Percentiles rank a stretch among this genome's conserved stretches.
These are phyloP conservation scores for Hanseniaspora thailandica DNA, from an alignment of 805 yeast genomes.

Conservation along the genomic window DNA sequence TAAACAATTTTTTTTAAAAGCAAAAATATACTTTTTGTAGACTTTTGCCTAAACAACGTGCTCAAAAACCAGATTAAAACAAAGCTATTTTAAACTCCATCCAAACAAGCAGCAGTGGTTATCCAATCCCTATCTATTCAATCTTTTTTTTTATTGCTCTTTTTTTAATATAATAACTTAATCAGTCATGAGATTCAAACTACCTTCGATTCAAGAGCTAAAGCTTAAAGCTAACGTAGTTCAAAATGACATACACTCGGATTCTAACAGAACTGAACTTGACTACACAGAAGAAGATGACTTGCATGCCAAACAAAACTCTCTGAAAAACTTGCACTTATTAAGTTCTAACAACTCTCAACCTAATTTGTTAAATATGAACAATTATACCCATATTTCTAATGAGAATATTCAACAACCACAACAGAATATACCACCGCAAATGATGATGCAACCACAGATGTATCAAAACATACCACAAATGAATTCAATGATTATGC, in stretches of 20 bases:
- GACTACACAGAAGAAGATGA: background rate
- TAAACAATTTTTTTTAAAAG: too few species aligned
- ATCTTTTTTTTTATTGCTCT: background rate
- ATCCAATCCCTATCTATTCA: too few species aligned
- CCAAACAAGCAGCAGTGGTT: too few species aligned
- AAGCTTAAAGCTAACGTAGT: background rate
- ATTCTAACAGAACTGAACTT: background rate
- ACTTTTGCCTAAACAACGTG: too few species aligned
- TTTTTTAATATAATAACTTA: background rate
- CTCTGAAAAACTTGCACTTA: background rate
- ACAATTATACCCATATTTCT: background rate
- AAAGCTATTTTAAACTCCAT: too few species aligned
- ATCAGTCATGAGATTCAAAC: background rate
- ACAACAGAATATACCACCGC: background rate
- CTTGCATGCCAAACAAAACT: background rate
- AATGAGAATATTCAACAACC: background rate
- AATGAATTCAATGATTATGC: background rate
- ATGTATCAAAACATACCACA: background rate
- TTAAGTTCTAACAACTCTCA: too few species aligned
- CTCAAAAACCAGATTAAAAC: too few species aligned
- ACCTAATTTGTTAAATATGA: background rate
- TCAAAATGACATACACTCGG: background rate
- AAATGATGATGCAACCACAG: background rate
- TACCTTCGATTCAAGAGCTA: slow-evolving; percentile 6
- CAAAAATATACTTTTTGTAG: too few species aligned